Percentiles rank a stretch among this genome's conserved stretches.
Conservation (phyloP, 306 rosid species). For the Citrullus colocynthis region DNA sequence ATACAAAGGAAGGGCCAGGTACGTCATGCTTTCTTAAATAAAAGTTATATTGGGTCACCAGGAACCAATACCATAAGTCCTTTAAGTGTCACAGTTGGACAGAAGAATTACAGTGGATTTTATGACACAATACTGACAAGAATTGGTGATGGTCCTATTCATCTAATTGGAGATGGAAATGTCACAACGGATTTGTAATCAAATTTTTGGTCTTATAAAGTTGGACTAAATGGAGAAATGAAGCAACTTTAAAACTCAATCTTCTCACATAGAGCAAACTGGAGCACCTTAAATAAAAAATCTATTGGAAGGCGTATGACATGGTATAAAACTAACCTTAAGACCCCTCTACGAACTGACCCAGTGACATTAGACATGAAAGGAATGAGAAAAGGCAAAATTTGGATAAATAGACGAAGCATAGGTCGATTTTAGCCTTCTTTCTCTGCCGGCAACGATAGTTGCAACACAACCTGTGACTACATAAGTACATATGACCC, state of each 20-base stretch:
- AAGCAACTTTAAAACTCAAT: conserved; percentile 6
- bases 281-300: too few species aligned
- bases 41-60: background rate
- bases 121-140: background rate
- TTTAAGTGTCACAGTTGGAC: conserved; percentile 13
- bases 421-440: conserved; percentile 20
- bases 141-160: background rate
- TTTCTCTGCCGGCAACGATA: conserved; percentile 15
- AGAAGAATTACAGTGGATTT: background rate
- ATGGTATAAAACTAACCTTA: conserved; percentile 8
- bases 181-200: background rate
- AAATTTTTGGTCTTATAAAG: conserved; percentile 22
- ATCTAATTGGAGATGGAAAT: background rate
- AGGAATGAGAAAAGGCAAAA: background rate
- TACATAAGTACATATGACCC: conserved; percentile 27
- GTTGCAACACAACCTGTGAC: conserved; percentile 34
- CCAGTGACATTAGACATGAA: background rate
- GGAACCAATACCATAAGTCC: background rate
- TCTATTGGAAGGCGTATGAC: background rate
- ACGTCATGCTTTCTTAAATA: background rate
- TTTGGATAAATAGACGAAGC: background rate
- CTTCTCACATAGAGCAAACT: conserved; percentile 1
- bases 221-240: conserved; percentile 36
- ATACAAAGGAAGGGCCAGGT: background rate
- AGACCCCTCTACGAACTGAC: background rate